phyloP scores from a whole-genome alignment of 352 stramenopile genomes.

The Globisporangium yorkense region DNA sequence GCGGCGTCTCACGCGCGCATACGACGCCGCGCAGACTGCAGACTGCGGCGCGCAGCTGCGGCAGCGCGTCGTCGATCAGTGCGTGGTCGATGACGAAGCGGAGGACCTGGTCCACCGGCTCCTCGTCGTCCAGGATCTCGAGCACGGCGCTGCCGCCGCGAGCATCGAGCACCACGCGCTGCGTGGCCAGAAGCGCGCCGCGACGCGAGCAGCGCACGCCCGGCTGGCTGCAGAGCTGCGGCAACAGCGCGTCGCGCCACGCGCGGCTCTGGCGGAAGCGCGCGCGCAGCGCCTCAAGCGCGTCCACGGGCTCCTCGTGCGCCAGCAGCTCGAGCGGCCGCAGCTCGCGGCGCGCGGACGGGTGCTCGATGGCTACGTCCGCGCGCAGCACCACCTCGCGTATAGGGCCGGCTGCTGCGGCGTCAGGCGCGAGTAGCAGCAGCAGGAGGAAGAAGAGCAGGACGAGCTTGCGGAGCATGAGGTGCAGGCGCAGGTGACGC shows the following conservation, averaged over 20 bases:
- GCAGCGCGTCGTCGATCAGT: slow-evolving; percentile 21
- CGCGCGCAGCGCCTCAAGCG: slow-evolving; percentile 40
- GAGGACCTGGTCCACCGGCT: slow-evolving; percentile 68
- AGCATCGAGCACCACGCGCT: slow-evolving; percentile 21
- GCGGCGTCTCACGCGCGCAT: slow-evolving; percentile 34
- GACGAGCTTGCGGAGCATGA: neutral
- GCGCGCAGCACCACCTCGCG: slow-evolving; percentile 10
- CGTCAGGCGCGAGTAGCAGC: neutral
- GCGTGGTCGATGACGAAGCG: slow-evolving; percentile 54
- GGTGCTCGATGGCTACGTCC: slow-evolving; percentile 10
- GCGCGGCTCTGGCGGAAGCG: slow-evolving; percentile 22
- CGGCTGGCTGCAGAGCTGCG: slow-evolving; percentile 34
- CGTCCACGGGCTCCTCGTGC: slow-evolving; percentile 45
- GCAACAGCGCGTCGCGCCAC: slow-evolving; percentile 35
- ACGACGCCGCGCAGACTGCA: slow-evolving; percentile 20
- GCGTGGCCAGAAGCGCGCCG: slow-evolving; percentile 37
- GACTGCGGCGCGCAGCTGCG: slow-evolving; percentile 34
- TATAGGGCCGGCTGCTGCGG: neutral
- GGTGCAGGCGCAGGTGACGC: neutral
- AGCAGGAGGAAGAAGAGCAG: neutral
- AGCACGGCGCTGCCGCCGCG: slow-evolving; percentile 30
- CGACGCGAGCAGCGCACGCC: slow-evolving; percentile 31
- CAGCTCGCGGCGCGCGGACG: slow-evolving; percentile 10
- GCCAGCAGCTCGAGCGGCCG: slow-evolving; percentile 27
- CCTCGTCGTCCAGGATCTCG: slow-evolving; percentile 58